Base-by-base conservation (phyloP, 768 basidiomycete genomes). In the Hysterangium stoloniferum region DNA sequence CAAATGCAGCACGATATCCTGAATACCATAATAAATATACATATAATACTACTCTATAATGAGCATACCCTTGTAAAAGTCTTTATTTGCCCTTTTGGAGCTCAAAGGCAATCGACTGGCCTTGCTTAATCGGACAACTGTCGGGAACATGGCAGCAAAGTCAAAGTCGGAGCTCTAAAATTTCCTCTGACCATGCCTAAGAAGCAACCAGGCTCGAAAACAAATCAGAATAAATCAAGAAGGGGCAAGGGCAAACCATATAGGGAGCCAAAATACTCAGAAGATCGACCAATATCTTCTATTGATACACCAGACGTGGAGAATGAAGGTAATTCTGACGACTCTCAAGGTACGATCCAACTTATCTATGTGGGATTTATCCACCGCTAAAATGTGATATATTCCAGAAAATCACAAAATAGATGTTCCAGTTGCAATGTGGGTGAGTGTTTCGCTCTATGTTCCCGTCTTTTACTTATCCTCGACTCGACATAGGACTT, bases 21-120 rank as follows among this genome's bases (percentile, higher is more conserved):
- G 57, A 9, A 13, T 43, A 45, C 19, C 8, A 40, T 25, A 4
- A 49, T n/a, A 1, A 41, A 44, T 24, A 43, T 17, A 17, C 13
- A 35, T 31, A 46, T 49, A 34, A 15, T 45, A 12, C n/a, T n/a
- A n/a, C n/a, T n/a, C 5, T 29, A 27, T 20, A n/a, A 15, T 6
- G 31, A 29, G 52, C 67, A n/a, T 6, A 86, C 95, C 95, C 68
- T 98, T 98, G 75, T 96, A 97, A 64, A 75, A 97, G 62, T 99
- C 91, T 61, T 97, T 98, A 71, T 96, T 96, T 13, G 79, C 95
- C 41, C 82, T 70, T 65, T 97, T 97, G 0, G 88, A 73, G 0
- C 85, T 92, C 44, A 98, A 71, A 2, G 92, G 78, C 22, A 80
- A 72, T 50, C 95, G 74, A 0, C 87, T 90, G 19, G 93, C 93